A percentile compares a stretch with the other conserved stretches of the same genome.
phyloP scores from a whole-genome alignment of 495 filamentous ascomycete species.

The Xylaria palmicola region DNA sequence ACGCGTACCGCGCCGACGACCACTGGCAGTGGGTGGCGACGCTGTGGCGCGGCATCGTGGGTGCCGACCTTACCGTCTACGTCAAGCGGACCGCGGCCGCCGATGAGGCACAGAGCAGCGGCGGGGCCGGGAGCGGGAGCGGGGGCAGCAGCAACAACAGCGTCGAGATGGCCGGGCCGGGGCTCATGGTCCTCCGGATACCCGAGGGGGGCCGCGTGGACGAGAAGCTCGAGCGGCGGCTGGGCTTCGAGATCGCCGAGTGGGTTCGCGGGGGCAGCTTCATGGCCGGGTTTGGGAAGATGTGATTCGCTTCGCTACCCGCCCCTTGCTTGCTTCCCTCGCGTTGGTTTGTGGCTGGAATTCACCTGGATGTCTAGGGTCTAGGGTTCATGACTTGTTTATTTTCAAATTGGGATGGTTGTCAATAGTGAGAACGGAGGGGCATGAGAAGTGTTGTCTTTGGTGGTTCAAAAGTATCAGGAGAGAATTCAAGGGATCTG shows the following conservation, averaged over 20 bases:
- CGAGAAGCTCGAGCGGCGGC: constrained; percentile 64
- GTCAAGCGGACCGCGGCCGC: constrained; percentile 37
- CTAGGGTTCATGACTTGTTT: neutral
- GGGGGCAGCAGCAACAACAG: constrained; percentile 28
- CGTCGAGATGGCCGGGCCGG: constrained; percentile 52
- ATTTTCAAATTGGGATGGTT: too few species aligned
- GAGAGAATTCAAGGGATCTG: neutral
- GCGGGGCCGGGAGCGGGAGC: neutral
- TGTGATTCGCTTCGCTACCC: neutral
- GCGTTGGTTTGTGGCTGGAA: too few species aligned
- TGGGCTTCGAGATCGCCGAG: constrained; percentile 83
- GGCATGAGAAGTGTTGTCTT: too few species aligned
- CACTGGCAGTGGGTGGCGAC: constrained; percentile 99
- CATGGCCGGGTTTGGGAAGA: constrained; percentile 13
- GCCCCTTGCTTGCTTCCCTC: neutral
- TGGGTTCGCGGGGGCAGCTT: constrained; percentile 59
- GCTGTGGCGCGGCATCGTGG: constrained; percentile 84
- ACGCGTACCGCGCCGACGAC: constrained; percentile 76
- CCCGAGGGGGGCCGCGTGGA: constrained; percentile 48
- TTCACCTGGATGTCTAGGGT: too few species aligned
- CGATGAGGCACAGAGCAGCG: constrained; percentile 19
- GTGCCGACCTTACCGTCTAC: constrained; percentile 83
- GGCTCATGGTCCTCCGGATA: constrained; percentile 40
- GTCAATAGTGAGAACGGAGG: too few species aligned
- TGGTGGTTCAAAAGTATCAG: neutral